Evolutionary conservation across 2,329 filamentous ascomycete species (phyloP).

Genomic region (Fusarium sp.): DNA sequence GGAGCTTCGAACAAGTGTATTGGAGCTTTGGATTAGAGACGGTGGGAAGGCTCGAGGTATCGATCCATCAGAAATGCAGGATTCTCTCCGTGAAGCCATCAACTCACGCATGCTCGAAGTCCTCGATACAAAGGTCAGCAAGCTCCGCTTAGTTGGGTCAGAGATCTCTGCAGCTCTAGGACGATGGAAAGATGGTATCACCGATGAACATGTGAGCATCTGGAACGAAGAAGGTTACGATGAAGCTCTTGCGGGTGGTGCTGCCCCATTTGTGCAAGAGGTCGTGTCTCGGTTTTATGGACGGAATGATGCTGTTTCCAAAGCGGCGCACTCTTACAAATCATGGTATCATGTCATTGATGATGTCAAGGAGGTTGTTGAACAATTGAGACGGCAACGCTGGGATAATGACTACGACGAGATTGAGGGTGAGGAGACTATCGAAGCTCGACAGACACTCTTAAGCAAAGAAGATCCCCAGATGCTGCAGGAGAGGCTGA

Average conservation of each 20-base stretch:
- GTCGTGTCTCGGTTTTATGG: slow-evolving; percentile 78
- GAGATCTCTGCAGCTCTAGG: slow-evolving; percentile 70
- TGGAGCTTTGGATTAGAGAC: slow-evolving; percentile 80
- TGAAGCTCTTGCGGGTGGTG: slow-evolving; percentile 72
- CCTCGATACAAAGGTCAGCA: slow-evolving; percentile 69
- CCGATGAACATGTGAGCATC: slow-evolving; percentile 62
- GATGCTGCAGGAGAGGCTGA: slow-evolving; percentile 67
- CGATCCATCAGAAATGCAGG: slow-evolving; percentile 73
- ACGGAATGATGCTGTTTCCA: slow-evolving; percentile 71
- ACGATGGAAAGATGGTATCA: slow-evolving; percentile 65
- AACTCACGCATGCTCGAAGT: slow-evolving; percentile 73
- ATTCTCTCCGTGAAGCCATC: slow-evolving; percentile 73
- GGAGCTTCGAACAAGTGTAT: slow-evolving; percentile 72
- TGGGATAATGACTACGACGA: slow-evolving; percentile 82
- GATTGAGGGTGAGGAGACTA: slow-evolving; percentile 76
- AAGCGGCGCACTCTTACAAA: slow-evolving; percentile 70
- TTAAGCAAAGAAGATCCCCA: slow-evolving; percentile 78
- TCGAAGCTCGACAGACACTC: slow-evolving; percentile 71
- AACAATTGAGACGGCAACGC: slow-evolving; percentile 70
- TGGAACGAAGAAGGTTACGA: slow-evolving; percentile 75
- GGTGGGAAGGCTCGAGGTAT: slow-evolving; percentile 71
- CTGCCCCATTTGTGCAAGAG: slow-evolving; percentile 72
- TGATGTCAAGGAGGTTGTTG: slow-evolving; percentile 69
- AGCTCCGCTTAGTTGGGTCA: slow-evolving; percentile 71
- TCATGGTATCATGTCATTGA: slow-evolving; percentile 80